Base-by-base conservation (phyloP, 2,329 filamentous ascomycete species). In the Monosporascus sp. region DNA sequence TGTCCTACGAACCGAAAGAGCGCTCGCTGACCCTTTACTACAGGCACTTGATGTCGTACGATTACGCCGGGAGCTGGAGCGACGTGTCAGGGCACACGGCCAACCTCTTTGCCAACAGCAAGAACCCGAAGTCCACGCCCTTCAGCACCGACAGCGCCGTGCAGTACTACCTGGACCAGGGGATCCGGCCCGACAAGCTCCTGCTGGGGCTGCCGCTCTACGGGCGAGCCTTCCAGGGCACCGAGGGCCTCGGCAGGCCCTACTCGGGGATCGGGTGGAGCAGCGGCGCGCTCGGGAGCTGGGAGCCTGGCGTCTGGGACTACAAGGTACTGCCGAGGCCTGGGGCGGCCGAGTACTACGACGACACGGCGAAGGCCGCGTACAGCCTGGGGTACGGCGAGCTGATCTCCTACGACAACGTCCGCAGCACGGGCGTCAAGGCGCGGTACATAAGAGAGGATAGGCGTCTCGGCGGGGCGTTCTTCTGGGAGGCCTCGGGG, bases 401-500 rank as follows among this genome's bases (percentile, higher is more conserved):
- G 62, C 81, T 94, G 72, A 74, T 96, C 49, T 83, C 81, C 24
- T 94, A 89, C 62, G 85, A 88, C 61, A 87, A 79, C 4, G 74
- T 81, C 0, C 67, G 71, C 34, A 82, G 85, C 57, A 81, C 81
- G 1, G 66, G 66, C 27, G 65, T 72, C 57, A 95, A 94, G 73
- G 80, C 80, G 1, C 65, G 73, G 8, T 94, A 86, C 63, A 76
- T 94, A 58, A 72, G 74, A 59, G 62, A 46, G 18, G 41, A 72
- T 22, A 74, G 76, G 50, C 74, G 79, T 0, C 77, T 95, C 1
- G 89, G 87, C 1, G 90, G 90, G 14, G 85, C 82, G 0, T 89
- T 94, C 76, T 95, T 88, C 80, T 96, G 90, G 90, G 89, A 95
- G 69, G 85, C 83, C 9, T 87, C 82, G 58, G 85, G 83, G 14